phyloP scores from a whole-genome alignment of 176 grass and related monocot species.

The Bothriochloa decipiens region DNA sequence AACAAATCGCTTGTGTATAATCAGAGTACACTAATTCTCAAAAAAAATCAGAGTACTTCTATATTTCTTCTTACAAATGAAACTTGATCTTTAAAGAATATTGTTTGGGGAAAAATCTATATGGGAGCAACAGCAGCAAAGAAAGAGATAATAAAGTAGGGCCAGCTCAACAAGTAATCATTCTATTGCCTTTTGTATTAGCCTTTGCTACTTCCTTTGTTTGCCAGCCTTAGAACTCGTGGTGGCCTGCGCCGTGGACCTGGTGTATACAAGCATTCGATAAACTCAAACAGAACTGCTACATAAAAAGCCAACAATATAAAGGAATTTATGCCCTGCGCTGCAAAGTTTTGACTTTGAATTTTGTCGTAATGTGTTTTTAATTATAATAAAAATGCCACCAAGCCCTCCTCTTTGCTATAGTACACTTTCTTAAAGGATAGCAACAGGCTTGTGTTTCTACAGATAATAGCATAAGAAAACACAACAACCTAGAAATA shows the following conservation, averaged over 20 bases:
- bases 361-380: not conserved
- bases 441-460: not conserved
- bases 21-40: not conserved
- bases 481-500: not conserved
- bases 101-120: not conserved
- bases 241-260: slow-evolving; percentile 45
- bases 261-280: slow-evolving; percentile 26
- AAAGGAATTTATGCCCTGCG: not conserved
- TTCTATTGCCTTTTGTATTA: slow-evolving; percentile 54
- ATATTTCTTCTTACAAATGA: not conserved
- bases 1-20: not conserved
- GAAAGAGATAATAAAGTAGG: slow-evolving; percentile 50
- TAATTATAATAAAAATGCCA: not conserved
- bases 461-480: too few relatives aligned
- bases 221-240: slow-evolving; percentile 52
- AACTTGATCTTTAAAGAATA: slow-evolving; percentile 2
- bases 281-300: not conserved
- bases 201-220: slow-evolving; percentile 50
- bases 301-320: not conserved
- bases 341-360: slow-evolving; percentile 31
- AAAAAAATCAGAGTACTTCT: too few relatives aligned
- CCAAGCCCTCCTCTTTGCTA: too few relatives aligned
- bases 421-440: not conserved
- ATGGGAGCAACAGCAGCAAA: slow-evolving; percentile 31
- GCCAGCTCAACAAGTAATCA: slow-evolving; percentile 60